Base-by-base conservation (phyloP, 2,329 filamentous ascomycete genomes). In the Neofusicoccum kwambonambiense region DNA sequence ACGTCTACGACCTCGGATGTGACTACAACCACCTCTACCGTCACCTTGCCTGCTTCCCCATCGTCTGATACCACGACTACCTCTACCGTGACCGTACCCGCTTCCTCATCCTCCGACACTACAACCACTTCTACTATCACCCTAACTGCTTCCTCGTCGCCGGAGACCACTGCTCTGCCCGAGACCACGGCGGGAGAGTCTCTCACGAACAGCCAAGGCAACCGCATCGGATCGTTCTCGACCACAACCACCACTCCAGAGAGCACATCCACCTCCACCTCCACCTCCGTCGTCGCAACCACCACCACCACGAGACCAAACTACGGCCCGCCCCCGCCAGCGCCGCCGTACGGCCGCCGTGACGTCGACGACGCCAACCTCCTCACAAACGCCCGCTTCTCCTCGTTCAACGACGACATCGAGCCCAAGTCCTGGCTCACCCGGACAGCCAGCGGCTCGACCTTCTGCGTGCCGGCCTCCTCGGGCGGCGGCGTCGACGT, bases 311-410 rank as follows among this genome's bases (percentile, higher is more conserved):
- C 15, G n/a, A 4, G 17, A 15, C 15, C 27, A 7, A 31, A 31
- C 41, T n/a, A 22, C 41, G 5, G 27, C 2, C 41, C 56, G 8
- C 41, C 56, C 7, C 42, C 12, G 67, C 64, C 56, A 19, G 12
- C 52, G 3, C 19, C 12, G 11, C 34, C 19, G 13, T 22, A 6
- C 39, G 27, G 31, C 4, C 35, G 8, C 67, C 66, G 0, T 73
- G 75, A 73, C 66, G 67, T 66, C 11, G 64, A 70, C 37, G 57
- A 45, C 8, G 60, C 31, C 8, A 75, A 74, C 66, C 66, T 73
- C 50, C 62, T 76, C 7, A 69, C 69, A 41, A 75, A 76, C 57
- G 66, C 73, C 4, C 67, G 66, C 60, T 73, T 76, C 52, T 66
- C 69, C 47, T 42, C 11, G 5, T 31, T 66, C 22, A 66, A 68